Conservation (phyloP, 192 early-diverging fungal genomes). For the Mortierella alpina region DNA sequence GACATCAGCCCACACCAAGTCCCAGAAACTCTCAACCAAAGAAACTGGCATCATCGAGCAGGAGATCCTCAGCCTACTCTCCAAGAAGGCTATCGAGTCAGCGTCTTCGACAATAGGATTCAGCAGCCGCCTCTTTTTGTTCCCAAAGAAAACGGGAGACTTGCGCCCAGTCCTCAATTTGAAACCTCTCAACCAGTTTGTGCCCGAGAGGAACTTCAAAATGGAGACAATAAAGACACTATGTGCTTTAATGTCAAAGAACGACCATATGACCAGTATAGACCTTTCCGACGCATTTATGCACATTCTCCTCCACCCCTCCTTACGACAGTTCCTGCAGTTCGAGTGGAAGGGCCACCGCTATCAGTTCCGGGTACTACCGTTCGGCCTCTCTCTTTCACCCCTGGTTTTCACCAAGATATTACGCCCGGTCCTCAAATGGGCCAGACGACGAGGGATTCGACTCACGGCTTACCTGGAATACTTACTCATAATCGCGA, state of each 20-base stretch:
- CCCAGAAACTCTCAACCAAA: too few species aligned
- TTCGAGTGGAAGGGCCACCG: not conserved
- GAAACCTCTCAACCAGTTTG: slow-evolving; percentile 1
- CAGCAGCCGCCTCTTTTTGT: slow-evolving; percentile 1
- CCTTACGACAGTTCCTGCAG: not conserved
- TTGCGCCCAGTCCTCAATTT: slow-evolving; percentile 12
- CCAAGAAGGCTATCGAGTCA: too few species aligned
- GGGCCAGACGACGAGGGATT: slow-evolving; percentile 2
- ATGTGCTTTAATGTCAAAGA: slow-evolving; percentile 2
- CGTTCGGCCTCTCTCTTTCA: slow-evolving; percentile 15
- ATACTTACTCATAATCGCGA: slow-evolving; percentile 9
- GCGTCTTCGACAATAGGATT: not conserved
- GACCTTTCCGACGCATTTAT: slow-evolving; percentile 14
- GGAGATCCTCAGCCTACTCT: too few species aligned
- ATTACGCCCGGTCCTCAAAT: slow-evolving; percentile 2
- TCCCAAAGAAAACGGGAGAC: slow-evolving; percentile 14
- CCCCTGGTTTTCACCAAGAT: slow-evolving; percentile 13
- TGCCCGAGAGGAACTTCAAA: not conserved
- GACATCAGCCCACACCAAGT: too few species aligned
- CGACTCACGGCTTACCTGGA: slow-evolving; percentile 22
- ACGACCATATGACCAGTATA: not conserved
- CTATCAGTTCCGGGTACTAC: slow-evolving; percentile 9
- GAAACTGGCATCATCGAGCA: too few species aligned
- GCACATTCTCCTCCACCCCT: not conserved
- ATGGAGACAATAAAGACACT: slow-evolving; percentile 1